A percentile compares a stretch with the other conserved stretches of the same genome.
Evolutionary conservation across 164 flowering plant species (phyloP).

Genomic region (Berberis thunbergii): DNA sequence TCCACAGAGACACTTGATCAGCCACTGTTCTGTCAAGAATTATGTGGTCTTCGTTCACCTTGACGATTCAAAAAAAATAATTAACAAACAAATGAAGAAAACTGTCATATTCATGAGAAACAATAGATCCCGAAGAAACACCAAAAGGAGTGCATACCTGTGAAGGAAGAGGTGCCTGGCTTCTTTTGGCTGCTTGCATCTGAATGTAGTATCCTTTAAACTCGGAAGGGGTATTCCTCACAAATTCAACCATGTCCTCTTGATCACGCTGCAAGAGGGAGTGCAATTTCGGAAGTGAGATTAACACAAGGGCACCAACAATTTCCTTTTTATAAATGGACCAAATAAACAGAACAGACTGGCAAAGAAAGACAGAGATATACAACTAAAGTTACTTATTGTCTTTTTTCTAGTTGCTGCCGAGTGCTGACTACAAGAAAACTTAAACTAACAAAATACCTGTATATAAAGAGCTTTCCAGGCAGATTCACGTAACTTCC

Average conservation of each 20-base stretch:
- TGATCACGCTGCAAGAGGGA: slow-evolving; percentile 68
- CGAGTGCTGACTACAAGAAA: not conserved
- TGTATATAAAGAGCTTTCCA: slow-evolving; percentile 94
- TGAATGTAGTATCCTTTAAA: slow-evolving; percentile 92
- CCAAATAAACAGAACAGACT: too few relatives aligned
- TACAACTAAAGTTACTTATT: too few relatives aligned
- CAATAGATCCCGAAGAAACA: not conserved
- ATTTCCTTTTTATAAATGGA: too few relatives aligned
- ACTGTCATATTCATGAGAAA: not conserved
- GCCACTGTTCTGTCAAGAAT: slow-evolving; percentile 82
- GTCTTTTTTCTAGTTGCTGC: not conserved
- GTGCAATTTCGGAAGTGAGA: too few relatives aligned
- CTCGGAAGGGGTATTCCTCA: slow-evolving; percentile 69
- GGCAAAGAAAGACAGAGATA: too few relatives aligned
- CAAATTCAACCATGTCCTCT: slow-evolving; percentile 78
- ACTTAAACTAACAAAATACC: slow-evolving; percentile 24
- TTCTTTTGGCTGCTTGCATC: slow-evolving; percentile 94
- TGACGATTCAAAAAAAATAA: slow-evolving; percentile 10
- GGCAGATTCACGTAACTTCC: slow-evolving; percentile 53
- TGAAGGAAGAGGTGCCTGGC: slow-evolving; percentile 85
- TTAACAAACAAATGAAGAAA: slow-evolving; percentile 1
- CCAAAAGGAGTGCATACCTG: slow-evolving; percentile 42
- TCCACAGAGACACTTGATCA: slow-evolving; percentile 84
- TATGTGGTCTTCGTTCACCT: slow-evolving; percentile 74
- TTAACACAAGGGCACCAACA: not conserved